These are phyloP conservation scores for Trichoderma atrobrunneum DNA, from an alignment of 2,329 filamentous ascomycete genomes.

Conservation along the genomic window DNA sequence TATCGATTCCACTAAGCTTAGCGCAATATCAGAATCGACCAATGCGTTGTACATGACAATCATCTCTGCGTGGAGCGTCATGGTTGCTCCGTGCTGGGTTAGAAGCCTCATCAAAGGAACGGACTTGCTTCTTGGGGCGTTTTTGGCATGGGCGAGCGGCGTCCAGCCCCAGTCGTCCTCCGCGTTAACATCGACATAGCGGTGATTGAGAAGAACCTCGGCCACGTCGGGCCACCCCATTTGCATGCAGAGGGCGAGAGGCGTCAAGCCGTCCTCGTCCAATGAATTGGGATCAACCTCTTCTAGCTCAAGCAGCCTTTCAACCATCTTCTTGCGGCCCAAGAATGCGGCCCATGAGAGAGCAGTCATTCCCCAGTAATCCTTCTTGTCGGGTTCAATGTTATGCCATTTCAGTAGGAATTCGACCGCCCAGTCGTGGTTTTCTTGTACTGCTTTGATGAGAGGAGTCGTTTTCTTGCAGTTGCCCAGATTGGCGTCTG, in stretches of 20 bases:
- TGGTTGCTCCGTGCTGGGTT: not conserved
- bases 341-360: constrained; percentile 13
- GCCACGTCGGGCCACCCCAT: not conserved
- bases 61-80: not conserved
- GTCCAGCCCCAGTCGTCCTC: constrained; percentile 1
- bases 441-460: not conserved
- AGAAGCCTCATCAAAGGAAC: not conserved
- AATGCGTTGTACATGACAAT: not conserved
- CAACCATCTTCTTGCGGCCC: not conserved
- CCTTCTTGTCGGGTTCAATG: constrained; percentile 5
- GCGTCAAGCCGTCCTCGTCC: constrained; percentile 8
- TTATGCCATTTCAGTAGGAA: not conserved
- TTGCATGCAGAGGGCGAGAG: not conserved
- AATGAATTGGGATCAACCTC: not conserved
- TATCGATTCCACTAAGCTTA: not conserved
- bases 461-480: not conserved
- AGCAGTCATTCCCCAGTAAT: constrained; percentile 5
- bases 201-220: not conserved
- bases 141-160: not conserved
- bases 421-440: not conserved
- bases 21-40: not conserved
- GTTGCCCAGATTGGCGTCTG: not conserved
- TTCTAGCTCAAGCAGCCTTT: not conserved
- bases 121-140: not conserved
- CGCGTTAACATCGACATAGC: not conserved